A percentile compares a stretch with the other conserved stretches of the same genome.
Conservation (phyloP, 2,329 filamentous ascomycete species). For the Phialocephala subalpina region DNA sequence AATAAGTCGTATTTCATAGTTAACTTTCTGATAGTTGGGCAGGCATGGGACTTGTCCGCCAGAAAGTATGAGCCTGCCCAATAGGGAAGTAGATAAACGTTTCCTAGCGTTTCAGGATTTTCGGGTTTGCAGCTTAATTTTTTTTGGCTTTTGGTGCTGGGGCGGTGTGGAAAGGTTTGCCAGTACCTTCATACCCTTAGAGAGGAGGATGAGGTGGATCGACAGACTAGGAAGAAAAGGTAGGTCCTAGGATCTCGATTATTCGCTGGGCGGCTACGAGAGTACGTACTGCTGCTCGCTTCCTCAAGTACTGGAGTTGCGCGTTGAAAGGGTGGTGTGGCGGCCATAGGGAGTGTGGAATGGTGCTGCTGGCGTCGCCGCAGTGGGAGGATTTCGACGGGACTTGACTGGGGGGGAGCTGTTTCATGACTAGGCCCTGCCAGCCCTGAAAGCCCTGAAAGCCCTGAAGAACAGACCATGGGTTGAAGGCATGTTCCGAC, state of each 20-base stretch:
- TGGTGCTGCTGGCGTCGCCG: background rate
- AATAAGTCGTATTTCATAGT: slow-evolving; percentile 1
- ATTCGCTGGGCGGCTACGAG: background rate
- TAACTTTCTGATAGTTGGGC: slow-evolving; percentile 7
- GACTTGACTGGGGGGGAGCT: slow-evolving; percentile 8
- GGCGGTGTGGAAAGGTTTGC: background rate
- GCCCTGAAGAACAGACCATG: slow-evolving; percentile 15
- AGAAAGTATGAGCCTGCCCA: slow-evolving; percentile 18
- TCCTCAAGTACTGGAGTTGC: background rate
- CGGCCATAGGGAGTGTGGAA: background rate
- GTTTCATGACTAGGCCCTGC: slow-evolving; percentile 6
- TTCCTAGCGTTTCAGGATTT: slow-evolving; percentile 30
- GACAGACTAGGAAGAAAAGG: background rate
- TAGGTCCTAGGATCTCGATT: background rate
- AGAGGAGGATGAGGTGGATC: background rate
- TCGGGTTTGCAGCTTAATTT: slow-evolving; percentile 23
- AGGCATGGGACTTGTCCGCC: slow-evolving; percentile 2
- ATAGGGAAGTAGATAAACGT: slow-evolving; percentile 29
- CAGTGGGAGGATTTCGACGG: slow-evolving; percentile 1
- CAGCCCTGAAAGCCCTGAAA: background rate
- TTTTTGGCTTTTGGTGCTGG: slow-evolving; percentile 1
- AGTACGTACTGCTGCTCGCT: slow-evolving; percentile 1
- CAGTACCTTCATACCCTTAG: background rate
- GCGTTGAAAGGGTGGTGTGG: background rate
- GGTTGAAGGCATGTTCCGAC: slow-evolving; percentile 19